Evolutionary conservation across 768 basidiomycete species (phyloP).

Genomic region (Trametes gibbosa): DNA sequence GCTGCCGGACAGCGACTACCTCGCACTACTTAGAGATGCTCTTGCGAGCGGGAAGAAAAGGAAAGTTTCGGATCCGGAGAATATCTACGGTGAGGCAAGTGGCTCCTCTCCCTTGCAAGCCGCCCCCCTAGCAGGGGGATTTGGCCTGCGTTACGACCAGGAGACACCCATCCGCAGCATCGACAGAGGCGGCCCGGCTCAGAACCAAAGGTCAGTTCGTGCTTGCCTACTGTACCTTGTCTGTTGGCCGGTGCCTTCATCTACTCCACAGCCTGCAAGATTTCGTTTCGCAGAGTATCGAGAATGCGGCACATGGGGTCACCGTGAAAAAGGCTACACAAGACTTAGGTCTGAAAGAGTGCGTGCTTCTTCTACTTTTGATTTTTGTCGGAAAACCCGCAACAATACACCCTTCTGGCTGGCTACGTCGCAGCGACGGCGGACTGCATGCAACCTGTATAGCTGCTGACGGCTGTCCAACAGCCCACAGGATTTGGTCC

Average conservation of each 20-base stretch:
- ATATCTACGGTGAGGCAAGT: neutral
- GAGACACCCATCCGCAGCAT: conserved; percentile 48
- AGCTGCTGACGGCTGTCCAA: neutral
- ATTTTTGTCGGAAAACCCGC: neutral
- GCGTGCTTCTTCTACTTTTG: conserved; percentile 11
- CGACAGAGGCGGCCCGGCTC: conserved; percentile 59
- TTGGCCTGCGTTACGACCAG: conserved; percentile 48
- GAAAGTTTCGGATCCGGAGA: conserved; percentile 1
- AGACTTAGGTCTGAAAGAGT: conserved; percentile 51
- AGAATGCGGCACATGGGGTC: conserved; percentile 52
- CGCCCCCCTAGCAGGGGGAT: conserved; percentile 21
- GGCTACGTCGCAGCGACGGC: no score
- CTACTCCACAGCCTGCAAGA: conserved; percentile 49
- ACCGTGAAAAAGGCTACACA: conserved; percentile 52
- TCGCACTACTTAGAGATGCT: neutral
- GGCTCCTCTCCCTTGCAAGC: neutral
- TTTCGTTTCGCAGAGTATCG: conserved; percentile 59
- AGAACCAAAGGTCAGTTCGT: conserved; percentile 43
- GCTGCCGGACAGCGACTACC: neutral
- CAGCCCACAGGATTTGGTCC: conserved; percentile 55
- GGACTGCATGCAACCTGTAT: no score
- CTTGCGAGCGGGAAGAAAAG: neutral
- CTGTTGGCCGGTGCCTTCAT: no score
- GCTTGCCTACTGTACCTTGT: neutral
- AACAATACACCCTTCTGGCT: neutral